Evolutionary conservation across 139 green algal species (phyloP).

Genomic region (Pleodorina starrii): DNA sequence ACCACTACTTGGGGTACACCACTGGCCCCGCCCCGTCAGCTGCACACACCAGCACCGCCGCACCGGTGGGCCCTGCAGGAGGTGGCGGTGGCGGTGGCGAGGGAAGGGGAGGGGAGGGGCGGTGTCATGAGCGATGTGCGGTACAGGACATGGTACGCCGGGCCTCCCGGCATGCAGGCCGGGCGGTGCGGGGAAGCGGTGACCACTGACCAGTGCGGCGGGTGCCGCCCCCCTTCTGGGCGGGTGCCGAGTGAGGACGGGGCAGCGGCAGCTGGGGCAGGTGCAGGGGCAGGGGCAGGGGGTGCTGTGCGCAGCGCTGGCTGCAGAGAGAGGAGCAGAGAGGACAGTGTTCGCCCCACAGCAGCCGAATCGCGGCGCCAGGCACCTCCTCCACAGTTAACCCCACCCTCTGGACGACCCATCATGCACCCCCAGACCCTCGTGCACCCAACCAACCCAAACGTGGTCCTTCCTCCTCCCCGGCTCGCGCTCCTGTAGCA

Average conservation of each 20-base stretch:
- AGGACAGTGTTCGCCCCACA: too few species aligned
- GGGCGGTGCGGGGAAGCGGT: not conserved
- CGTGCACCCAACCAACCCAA: not conserved
- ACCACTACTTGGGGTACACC: too few species aligned
- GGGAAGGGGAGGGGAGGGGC: not conserved
- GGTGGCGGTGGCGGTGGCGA: not conserved
- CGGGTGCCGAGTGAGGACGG: not conserved
- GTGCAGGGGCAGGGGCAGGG: too few species aligned
- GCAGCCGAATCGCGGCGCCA: too few species aligned
- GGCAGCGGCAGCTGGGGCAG: too few species aligned
- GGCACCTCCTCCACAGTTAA: too few species aligned
- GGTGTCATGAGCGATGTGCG: not conserved
- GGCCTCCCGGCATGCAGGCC: not conserved
- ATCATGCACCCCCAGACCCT: not conserved
- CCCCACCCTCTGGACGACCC: not conserved
- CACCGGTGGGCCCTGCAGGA: slow-evolving; percentile 12
- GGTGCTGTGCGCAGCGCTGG: too few species aligned
- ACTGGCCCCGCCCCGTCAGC: not conserved
- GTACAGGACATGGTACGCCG: not conserved
- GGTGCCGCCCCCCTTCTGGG: not conserved
- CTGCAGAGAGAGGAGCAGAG: too few species aligned
- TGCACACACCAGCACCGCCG: slow-evolving; percentile 46
- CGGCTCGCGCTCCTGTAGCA: not conserved
- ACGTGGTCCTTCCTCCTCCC: not conserved
- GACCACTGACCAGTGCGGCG: not conserved